These are phyloP conservation scores for Peltaster fructicola DNA, from an alignment of 2,329 filamentous ascomycete genomes.

Conservation along the genomic window DNA sequence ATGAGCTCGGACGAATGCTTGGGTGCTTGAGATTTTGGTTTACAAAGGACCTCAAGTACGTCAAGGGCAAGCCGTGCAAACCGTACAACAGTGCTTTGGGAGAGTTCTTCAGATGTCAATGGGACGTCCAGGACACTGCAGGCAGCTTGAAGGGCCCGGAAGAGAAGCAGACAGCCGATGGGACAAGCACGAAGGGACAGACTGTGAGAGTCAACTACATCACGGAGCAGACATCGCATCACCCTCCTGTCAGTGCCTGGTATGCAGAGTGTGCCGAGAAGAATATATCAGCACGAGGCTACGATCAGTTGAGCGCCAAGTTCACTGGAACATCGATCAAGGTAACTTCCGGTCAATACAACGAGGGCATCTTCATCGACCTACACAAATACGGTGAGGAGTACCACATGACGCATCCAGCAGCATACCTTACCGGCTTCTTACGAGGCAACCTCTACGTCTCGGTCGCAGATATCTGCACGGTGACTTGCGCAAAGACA, in stretches of 20 bases:
- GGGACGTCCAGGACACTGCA: conserved; percentile 71
- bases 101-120: conserved; percentile 97
- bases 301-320: conserved; percentile 91
- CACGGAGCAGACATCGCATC: conserved; percentile 94
- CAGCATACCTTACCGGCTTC: conserved; percentile 79
- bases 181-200: conserved; percentile 19
- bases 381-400: conserved; percentile 66
- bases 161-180: conserved; percentile 12
- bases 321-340: conserved; percentile 92
- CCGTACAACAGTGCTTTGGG: conserved; percentile 95
- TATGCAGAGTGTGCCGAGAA: conserved; percentile 84
- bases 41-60: conserved; percentile 96
- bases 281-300: conserved; percentile 72
- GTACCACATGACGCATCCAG: conserved; percentile 87
- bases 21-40: conserved; percentile 95
- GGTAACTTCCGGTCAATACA: conserved; percentile 80
- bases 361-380: conserved; percentile 87
- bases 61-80: conserved; percentile 96
- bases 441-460: conserved; percentile 76
- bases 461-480: conserved; percentile 77
- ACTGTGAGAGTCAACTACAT: conserved; percentile 75
- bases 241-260: conserved; percentile 92
- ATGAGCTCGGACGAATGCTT: conserved; percentile 82
- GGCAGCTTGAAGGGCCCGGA: conserved; percentile 33
- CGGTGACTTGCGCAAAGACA: conserved; percentile 76